phyloP scores from a whole-genome alignment of 2,329 filamentous ascomycete genomes.

The Cladosporium phlei region DNA sequence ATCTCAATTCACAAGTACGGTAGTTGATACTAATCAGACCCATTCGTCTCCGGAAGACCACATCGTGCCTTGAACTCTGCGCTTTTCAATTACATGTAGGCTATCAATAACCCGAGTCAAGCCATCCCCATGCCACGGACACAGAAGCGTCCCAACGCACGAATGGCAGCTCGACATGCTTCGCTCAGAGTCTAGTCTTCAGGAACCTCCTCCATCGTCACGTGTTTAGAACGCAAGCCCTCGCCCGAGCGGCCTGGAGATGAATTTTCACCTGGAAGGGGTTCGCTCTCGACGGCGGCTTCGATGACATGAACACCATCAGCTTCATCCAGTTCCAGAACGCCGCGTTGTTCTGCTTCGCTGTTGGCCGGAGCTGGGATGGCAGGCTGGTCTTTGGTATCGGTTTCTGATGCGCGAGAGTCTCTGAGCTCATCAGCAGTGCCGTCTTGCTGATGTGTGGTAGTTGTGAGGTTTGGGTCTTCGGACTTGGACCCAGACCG shows the following conservation, averaged over 20 bases:
- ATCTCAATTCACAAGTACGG: too few species aligned
- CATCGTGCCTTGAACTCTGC: too few species aligned
- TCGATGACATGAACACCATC: slow-evolving; percentile 10
- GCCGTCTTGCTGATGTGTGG: background rate
- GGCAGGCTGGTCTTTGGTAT: background rate
- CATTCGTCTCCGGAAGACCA: too few species aligned
- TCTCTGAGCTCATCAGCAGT: background rate
- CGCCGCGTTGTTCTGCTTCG: slow-evolving; percentile 9
- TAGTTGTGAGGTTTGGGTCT: background rate
- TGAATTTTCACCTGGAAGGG: background rate
- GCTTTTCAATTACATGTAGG: too few species aligned
- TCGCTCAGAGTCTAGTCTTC: too few species aligned
- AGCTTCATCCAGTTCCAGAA: slow-evolving; percentile 8
- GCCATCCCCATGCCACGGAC: too few species aligned
- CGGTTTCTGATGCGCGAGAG: background rate
- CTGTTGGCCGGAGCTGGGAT: background rate
- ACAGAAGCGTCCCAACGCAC: too few species aligned
- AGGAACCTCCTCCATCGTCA: slow-evolving; percentile 1
- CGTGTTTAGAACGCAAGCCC: background rate
- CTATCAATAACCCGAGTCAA: too few species aligned
- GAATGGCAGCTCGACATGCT: too few species aligned
- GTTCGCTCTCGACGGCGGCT: too few species aligned
- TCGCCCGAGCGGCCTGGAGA: background rate
- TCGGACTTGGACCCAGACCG: background rate
- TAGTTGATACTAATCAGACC: too few species aligned